Base-by-base conservation (phyloP, 305 asterid species). In the Fraxinus albicans region DNA sequence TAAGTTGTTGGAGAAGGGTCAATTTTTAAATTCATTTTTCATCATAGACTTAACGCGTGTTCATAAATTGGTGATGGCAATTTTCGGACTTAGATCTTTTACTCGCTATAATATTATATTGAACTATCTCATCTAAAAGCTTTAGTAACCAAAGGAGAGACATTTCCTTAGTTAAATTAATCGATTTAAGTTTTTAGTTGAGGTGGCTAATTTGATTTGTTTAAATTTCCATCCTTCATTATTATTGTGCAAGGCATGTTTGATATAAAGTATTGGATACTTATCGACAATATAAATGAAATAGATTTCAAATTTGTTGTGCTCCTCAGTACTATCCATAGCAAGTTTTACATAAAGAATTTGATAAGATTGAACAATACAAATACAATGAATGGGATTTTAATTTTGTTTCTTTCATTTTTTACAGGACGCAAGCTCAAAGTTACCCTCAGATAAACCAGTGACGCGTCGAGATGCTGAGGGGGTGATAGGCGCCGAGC, bases 401-500 rank as follows among this genome's bases (percentile, higher is more conserved):
- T 65, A 23, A 8, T 12, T 63, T 21, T 2, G 33, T 65, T 8
- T 65, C 33, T 65, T 25, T 65, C 35, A 3, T 47, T 58, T 70
- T 80, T 76, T 70, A 76, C 85, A 88, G 90, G 91, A 88, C 6
- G 92, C 96, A 27, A 90, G 93, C 77, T 69, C 90, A 19, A 92
- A 87, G 81, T 83, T 91, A 55, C 95, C 97, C 17, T 80, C 88
- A 2, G 94, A 91, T 77, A 92, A 92, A 80, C 87, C 92, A 29
- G 97, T 93, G 90, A 91, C 95, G 0, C 91, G 97, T 38, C 60
- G 90, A 76, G 97, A 91, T 70, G 97, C 97, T 0, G 97, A 93
- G 84, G 97, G 97, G 7, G 97, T 93, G 83, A 94, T 91, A 44
- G 95, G 96, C 0, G 98, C 98, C 0, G 98, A 95, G 88, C 86